Evolutionary conservation across 352 stramenopile species (phyloP).

Genomic region (Pythium brachiatum): DNA sequence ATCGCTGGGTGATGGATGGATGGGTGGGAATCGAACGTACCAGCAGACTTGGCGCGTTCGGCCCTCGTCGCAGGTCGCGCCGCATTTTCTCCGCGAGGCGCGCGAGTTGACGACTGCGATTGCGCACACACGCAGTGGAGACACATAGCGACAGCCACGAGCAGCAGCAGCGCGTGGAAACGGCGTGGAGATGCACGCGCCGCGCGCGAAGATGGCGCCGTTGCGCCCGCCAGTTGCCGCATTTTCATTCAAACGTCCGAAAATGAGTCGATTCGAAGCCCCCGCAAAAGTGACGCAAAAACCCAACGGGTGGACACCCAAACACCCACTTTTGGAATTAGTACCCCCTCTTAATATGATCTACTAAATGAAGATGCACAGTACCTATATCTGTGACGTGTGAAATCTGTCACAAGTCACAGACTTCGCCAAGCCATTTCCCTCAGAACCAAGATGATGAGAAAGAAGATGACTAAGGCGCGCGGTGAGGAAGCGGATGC

Average conservation of each 20-base stretch:
- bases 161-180: constrained; percentile 5
- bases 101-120: neutral
- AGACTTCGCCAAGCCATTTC: no score
- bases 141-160: constrained; percentile 4
- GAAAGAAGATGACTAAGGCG: no score
- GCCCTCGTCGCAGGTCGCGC: constrained; percentile 1
- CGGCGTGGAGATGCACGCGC: neutral
- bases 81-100: constrained; percentile 1
- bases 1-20: constrained; percentile 4
- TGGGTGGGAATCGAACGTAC: constrained; percentile 2
- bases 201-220: constrained; percentile 14
- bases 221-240: constrained; percentile 8
- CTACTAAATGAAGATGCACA: neutral
- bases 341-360: neutral
- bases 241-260: constrained; percentile 10
- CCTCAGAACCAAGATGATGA: no score
- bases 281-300: constrained; percentile 11
- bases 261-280: neutral
- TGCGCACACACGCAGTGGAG: constrained; percentile 6
- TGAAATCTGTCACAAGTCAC: neutral
- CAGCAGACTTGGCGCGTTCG: neutral
- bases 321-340: neutral
- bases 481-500: no score
- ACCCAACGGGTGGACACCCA: constrained; percentile 14
- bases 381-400: neutral